These are phyloP conservation scores for Alternaria incomplexa DNA, from an alignment of 2,329 filamentous ascomycete genomes.

Conservation along the genomic window DNA sequence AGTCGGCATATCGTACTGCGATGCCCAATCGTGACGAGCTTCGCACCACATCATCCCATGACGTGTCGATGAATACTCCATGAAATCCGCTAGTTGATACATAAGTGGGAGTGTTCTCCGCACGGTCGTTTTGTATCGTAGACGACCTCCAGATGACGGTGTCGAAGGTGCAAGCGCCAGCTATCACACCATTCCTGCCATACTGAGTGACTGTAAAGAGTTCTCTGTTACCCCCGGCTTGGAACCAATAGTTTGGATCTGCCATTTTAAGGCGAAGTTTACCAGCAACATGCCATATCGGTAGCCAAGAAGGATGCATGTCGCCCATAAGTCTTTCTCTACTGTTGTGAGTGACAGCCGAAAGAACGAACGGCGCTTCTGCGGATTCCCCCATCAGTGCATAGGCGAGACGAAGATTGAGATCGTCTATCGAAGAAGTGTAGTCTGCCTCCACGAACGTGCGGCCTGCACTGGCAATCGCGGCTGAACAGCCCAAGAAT, in stretches of 20 bases:
- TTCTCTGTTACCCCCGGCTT: background rate
- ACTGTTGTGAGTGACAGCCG: accelerated
- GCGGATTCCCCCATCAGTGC: accelerated
- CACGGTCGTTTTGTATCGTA: background rate
- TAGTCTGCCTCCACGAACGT: background rate
- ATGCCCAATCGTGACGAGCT: background rate
- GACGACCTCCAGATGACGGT: background rate
- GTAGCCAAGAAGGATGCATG: background rate
- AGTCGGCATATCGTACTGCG: background rate
- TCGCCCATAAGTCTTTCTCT: accelerated
- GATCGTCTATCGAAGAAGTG: background rate
- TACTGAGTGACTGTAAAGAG: background rate
- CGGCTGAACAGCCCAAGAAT: background rate
- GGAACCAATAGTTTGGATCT: background rate
- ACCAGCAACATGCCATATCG: background rate
- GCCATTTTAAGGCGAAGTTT: accelerated
- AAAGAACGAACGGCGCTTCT: background rate
- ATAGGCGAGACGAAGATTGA: background rate
- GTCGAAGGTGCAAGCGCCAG: background rate
- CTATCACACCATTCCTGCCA: accelerated
- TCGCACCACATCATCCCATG: background rate
- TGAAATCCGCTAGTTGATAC: accelerated
- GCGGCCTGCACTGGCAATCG: accelerated
- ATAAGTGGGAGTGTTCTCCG: background rate
- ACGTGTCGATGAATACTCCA: background rate